These are phyloP conservation scores for Leccinum angustisporum DNA, from an alignment of 1,284 basidiomycete genomes.

Conservation along the genomic window DNA sequence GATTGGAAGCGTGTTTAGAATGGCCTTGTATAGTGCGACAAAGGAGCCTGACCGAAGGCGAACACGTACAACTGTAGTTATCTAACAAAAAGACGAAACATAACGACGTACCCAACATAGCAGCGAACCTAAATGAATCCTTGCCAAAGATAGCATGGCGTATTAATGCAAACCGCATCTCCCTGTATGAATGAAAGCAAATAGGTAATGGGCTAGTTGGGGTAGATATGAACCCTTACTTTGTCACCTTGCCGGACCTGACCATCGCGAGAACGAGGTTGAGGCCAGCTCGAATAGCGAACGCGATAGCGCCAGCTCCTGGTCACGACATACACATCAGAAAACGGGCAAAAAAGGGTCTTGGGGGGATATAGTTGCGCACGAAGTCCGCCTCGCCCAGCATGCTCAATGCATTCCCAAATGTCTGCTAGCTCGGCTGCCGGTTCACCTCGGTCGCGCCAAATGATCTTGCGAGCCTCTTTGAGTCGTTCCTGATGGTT, in stretches of 20 bases:
- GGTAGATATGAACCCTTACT: slow-evolving; percentile 39
- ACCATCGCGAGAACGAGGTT: slow-evolving; percentile 78
- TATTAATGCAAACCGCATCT: slow-evolving; percentile 58
- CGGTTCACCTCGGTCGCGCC: slow-evolving; percentile 80
- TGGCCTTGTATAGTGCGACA: slow-evolving; percentile 78
- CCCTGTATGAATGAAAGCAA: slow-evolving; percentile 34
- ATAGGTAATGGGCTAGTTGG: neutral
- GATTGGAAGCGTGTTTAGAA: slow-evolving; percentile 82
- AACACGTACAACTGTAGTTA: neutral
- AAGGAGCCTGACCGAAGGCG: slow-evolving; percentile 58
- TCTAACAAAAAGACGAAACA: neutral
- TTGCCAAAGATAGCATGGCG: slow-evolving; percentile 77
- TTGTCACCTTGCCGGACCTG: slow-evolving; percentile 61
- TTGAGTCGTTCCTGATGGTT: slow-evolving; percentile 73
- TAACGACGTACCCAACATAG: slow-evolving; percentile 70
- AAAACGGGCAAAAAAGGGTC: neutral
- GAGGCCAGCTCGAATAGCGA: slow-evolving; percentile 76
- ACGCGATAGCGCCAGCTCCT: slow-evolving; percentile 81
- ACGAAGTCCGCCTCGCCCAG: slow-evolving; percentile 74
- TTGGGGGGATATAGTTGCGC: slow-evolving; percentile 36
- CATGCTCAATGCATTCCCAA: slow-evolving; percentile 74
- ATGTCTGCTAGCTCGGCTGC: slow-evolving; percentile 67
- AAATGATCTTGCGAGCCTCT: slow-evolving; percentile 76
- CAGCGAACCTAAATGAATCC: slow-evolving; percentile 80
- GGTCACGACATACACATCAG: neutral